A percentile compares a stretch with the other conserved stretches of the same genome.
Conservation (phyloP, 768 basidiomycete species). For the Naganishia onofrii region DNA sequence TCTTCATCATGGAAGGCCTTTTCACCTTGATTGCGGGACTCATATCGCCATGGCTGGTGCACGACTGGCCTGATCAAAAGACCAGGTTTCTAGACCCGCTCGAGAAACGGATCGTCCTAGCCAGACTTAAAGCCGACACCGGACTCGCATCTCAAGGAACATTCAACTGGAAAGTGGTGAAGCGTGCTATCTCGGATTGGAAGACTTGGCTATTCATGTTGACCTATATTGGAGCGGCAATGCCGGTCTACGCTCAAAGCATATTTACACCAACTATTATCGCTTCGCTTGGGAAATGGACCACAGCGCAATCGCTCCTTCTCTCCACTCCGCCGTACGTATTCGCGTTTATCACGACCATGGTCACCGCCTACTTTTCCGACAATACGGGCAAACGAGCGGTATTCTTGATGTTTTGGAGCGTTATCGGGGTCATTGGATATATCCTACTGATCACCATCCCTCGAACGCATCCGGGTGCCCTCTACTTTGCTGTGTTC, state of each 20-base stretch:
- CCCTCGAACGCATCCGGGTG: constrained; percentile 40
- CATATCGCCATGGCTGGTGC: constrained; percentile 52
- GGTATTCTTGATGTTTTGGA: constrained; percentile 52
- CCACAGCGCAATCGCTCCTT: constrained; percentile 46
- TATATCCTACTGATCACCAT: constrained; percentile 49
- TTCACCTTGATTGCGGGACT: constrained; percentile 52
- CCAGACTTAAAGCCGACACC: constrained; percentile 52
- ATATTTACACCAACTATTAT: constrained; percentile 73
- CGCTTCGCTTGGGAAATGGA: constrained; percentile 58
- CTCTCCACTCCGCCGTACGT: constrained; percentile 53
- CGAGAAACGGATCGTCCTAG: constrained; percentile 55
- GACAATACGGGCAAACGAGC: constrained; percentile 52
- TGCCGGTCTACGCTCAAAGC: constrained; percentile 60
- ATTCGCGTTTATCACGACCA: constrained; percentile 54
- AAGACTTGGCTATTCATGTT: constrained; percentile 51
- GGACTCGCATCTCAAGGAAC: constrained; percentile 53
- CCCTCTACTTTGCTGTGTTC: constrained; percentile 50
- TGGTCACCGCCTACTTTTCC: constrained; percentile 50
- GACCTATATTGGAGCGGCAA: constrained; percentile 63
- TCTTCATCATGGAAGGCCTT: constrained; percentile 50
- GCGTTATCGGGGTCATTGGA: constrained; percentile 41
- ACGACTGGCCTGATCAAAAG: constrained; percentile 59
- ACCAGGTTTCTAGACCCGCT: constrained; percentile 56
- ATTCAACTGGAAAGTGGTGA: constrained; percentile 55
- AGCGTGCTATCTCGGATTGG: constrained; percentile 41